Evolutionary conservation across 2,329 filamentous ascomycete species (phyloP).

Genomic region (Bimuria novae-zelandiae): DNA sequence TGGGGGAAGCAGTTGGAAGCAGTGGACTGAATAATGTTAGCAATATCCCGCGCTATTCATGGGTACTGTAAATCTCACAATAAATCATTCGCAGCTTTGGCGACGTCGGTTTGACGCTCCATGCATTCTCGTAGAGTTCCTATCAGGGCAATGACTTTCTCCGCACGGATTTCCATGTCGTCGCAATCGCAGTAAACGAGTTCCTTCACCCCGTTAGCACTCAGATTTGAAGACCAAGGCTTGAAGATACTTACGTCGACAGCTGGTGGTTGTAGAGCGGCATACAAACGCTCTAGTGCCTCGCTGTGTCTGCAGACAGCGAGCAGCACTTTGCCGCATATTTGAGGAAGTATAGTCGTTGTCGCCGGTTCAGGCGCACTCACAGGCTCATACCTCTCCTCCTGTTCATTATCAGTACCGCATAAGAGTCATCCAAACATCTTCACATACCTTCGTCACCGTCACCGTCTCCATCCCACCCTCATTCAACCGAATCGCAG

Average conservation of each 20-base stretch:
- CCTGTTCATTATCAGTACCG: background rate
- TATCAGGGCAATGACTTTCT: slow-evolving; percentile 11
- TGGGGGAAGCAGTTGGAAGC: background rate
- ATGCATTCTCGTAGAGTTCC: slow-evolving; percentile 11
- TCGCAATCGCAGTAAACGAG: slow-evolving; percentile 17
- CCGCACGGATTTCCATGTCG: slow-evolving; percentile 12
- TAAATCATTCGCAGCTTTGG: slow-evolving; percentile 10
- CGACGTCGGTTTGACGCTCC: slow-evolving; percentile 14
- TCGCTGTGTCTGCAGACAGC: slow-evolving; percentile 15
- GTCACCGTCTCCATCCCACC: slow-evolving; percentile 2
- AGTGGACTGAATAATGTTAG: background rate
- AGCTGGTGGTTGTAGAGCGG: slow-evolving; percentile 6
- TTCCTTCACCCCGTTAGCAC: background rate
- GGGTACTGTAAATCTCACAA: slow-evolving; percentile 1
- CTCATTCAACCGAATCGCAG: slow-evolving; percentile 1
- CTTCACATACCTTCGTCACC: slow-evolving; percentile 1
- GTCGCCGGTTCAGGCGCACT: background rate
- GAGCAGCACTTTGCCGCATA: slow-evolving; percentile 15
- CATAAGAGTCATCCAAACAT: too few relatives aligned
- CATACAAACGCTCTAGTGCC: slow-evolving; percentile 11
- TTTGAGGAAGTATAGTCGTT: slow-evolving; percentile 3
- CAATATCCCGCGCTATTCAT: background rate
- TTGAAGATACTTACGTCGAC: slow-evolving; percentile 14
- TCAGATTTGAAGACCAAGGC: too few relatives aligned
- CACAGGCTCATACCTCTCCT: slow-evolving; percentile 6